Conservation (phyloP, 306 rosid genomes). For the Styphnolobium japonicum region DNA sequence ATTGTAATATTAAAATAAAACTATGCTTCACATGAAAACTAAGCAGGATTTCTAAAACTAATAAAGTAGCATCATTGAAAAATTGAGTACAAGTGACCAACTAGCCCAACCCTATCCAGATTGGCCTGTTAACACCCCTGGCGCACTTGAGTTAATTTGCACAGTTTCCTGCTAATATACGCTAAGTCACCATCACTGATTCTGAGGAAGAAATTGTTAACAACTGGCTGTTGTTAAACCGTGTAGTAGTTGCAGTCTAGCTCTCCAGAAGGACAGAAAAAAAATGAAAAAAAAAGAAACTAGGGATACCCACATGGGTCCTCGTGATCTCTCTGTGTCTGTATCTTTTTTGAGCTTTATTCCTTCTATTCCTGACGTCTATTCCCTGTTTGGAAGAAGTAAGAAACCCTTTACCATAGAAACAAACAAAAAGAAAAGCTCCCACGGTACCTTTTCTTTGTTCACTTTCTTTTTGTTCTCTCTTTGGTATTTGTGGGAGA, state of each 20-base stretch:
- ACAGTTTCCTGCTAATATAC: slow-evolving; percentile 27
- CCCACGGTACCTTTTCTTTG: neutral
- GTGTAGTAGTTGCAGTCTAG: neutral
- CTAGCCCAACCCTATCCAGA: neutral
- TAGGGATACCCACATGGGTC: slow-evolving; percentile 29
- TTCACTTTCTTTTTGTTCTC: slow-evolving; percentile 6
- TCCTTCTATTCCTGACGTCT: slow-evolving; percentile 27
- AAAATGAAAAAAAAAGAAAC: neutral
- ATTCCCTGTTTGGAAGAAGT: neutral
- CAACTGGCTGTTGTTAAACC: neutral
- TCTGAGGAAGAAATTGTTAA: slow-evolving; percentile 4
- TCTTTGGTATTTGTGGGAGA: neutral
- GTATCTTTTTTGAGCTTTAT: slow-evolving; percentile 23
- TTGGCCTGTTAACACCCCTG: neutral
- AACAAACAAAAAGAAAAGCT: neutral
- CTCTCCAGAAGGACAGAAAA: neutral
- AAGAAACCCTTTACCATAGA: slow-evolving; percentile 5
- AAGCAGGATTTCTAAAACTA: neutral
- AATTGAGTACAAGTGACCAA: neutral
- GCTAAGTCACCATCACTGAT: slow-evolving; percentile 14
- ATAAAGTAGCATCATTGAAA: neutral
- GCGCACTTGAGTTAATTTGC: slow-evolving; percentile 2
- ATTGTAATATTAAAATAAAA: neutral
- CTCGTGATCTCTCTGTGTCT: slow-evolving; percentile 36
- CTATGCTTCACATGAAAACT: neutral